These are phyloP conservation scores for Hypoxylon intermedium DNA, from an alignment of 495 filamentous ascomycete species.

Conservation along the genomic window DNA sequence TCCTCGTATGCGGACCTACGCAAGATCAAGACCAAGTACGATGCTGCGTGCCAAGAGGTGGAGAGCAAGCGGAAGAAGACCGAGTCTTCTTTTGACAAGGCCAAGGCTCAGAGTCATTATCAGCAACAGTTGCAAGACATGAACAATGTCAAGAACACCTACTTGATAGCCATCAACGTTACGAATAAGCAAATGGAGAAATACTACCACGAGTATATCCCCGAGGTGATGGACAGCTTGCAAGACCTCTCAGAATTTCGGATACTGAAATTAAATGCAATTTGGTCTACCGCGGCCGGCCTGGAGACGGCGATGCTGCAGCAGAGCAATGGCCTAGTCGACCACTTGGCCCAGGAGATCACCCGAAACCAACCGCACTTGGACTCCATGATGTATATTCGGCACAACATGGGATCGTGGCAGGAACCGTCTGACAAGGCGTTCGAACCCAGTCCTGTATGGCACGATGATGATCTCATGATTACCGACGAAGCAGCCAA, in stretches of 20 bases:
- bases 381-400: conserved; percentile 96
- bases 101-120: conserved; percentile 87
- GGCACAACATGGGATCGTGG: conserved; percentile 82
- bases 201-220: conserved; percentile 96
- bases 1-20: conserved; percentile 80
- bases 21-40: conserved; percentile 93
- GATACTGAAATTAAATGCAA: conserved; percentile 76
- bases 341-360: conserved; percentile 78
- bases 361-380: conserved; percentile 84
- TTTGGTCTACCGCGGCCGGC: conserved; percentile 81
- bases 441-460: conserved; percentile 96
- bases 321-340: conserved; percentile 72
- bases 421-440: conserved; percentile 81
- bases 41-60: conserved; percentile 90
- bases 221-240: conserved; percentile 86
- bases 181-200: conserved; percentile 96
- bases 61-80: conserved; percentile 94
- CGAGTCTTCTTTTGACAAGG: conserved; percentile 85
- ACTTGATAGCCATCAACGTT: conserved; percentile 91
- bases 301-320: conserved; percentile 78
- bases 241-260: conserved; percentile 93
- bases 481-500: conserved; percentile 83
- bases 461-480: conserved; percentile 92
- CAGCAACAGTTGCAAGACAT: conserved; percentile 91
- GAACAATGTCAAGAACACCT: conserved; percentile 98